A percentile compares a stretch with the other conserved stretches of the same genome.
Evolutionary conservation across 345 rosid genomes (phyloP).

Genomic region (Salix exigua): DNA sequence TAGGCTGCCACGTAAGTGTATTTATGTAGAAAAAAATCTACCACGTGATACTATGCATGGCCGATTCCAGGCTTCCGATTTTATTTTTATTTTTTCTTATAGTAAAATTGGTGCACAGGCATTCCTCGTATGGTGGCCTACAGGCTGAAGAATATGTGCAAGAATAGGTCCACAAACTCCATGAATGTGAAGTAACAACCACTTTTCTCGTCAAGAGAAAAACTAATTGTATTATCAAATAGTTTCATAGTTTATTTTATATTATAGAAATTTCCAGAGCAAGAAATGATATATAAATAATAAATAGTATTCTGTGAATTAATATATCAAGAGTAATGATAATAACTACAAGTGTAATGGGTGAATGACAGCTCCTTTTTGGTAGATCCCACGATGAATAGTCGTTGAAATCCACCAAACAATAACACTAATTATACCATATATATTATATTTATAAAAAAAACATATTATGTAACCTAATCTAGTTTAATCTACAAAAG

Average conservation of each 20-base stretch:
- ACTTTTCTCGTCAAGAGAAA: neutral
- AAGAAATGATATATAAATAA: neutral
- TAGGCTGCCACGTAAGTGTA: too few relatives aligned
- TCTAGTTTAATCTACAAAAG: slow-evolving; percentile 17
- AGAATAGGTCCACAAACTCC: neutral
- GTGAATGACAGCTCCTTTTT: too few relatives aligned
- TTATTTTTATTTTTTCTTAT: too few relatives aligned
- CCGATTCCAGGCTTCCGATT: too few relatives aligned
- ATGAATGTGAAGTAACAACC: neutral
- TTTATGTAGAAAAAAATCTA: too few relatives aligned
- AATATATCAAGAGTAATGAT: neutral
- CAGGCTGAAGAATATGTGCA: neutral
- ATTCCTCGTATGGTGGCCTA: neutral
- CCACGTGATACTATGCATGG: too few relatives aligned
- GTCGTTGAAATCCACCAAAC: too few relatives aligned
- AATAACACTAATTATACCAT: neutral
- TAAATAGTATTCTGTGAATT: neutral
- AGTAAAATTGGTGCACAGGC: neutral
- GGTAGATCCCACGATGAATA: too few relatives aligned
- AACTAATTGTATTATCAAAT: neutral
- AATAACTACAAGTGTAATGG: too few relatives aligned
- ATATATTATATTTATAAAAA: neutral
- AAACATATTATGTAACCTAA: neutral
- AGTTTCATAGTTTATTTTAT: too few relatives aligned
- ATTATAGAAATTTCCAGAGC: too few relatives aligned